These are phyloP conservation scores for Plasmopara halstedii DNA, from an alignment of 352 stramenopile species.

Conservation along the genomic window DNA sequence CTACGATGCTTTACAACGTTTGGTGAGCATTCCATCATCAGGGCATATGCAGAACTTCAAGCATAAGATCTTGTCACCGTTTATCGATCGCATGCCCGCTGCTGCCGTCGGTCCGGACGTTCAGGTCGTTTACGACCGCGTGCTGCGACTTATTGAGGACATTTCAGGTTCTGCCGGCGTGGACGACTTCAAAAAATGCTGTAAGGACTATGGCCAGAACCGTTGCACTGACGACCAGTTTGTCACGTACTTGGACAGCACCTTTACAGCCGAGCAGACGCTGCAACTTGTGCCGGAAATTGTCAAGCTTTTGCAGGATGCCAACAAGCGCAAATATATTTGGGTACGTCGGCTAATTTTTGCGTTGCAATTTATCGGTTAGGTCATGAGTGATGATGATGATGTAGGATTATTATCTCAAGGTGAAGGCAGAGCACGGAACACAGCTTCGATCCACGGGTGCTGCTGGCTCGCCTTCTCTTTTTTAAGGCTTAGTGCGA, in stretches of 20 bases:
- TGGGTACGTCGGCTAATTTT: constrained; percentile 43
- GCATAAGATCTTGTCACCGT: constrained; percentile 59
- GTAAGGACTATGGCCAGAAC: constrained; percentile 84
- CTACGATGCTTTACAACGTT: constrained; percentile 75
- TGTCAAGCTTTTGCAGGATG: constrained; percentile 77
- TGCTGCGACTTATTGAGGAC: constrained; percentile 63
- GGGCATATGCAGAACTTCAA: constrained; percentile 40
- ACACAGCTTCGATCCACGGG: constrained; percentile 14
- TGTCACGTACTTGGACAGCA: constrained; percentile 49
- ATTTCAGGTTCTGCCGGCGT: constrained; percentile 47
- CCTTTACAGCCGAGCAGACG: constrained; percentile 67
- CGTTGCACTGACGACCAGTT: constrained; percentile 70
- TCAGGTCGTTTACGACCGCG: constrained; percentile 80
- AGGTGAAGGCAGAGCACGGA: constrained; percentile 49
- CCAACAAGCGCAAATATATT: constrained; percentile 74
- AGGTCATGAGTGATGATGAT: constrained; percentile 4
- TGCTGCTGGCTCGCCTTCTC: constrained; percentile 40
- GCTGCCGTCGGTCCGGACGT: constrained; percentile 64
- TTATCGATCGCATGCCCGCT: constrained; percentile 65
- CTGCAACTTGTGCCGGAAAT: constrained; percentile 72
- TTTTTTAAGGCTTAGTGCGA: constrained; percentile 41
- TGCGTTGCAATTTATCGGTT: neutral
- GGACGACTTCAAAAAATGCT: constrained; percentile 79
- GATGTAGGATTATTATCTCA: constrained; percentile 63
- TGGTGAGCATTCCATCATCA: constrained; percentile 63